Base-by-base conservation (phyloP, 75 land plant species). In the Picea sitchensis region DNA sequence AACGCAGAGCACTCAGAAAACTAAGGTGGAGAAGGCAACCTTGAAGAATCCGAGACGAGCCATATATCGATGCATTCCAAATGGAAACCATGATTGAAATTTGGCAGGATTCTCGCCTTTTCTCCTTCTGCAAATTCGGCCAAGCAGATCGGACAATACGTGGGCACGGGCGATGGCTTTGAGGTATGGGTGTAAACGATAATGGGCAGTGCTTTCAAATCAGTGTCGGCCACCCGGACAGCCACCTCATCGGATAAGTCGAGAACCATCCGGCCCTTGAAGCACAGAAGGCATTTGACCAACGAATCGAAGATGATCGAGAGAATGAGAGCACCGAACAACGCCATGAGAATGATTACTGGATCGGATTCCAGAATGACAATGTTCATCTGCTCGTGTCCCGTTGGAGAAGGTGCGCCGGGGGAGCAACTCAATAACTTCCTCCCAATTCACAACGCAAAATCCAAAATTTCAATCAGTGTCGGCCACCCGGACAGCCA, bases 341-440 rank as follows among this genome's bases (percentile, higher is more conserved):
- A 78, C 30, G 87, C 91, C 34, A 91, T 88, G 14, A 89, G 80
- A 60, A 92, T 88, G 64, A 92, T 82, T 61, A 92, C 90, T 82
- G 89, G 83, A 90, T 89, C 90, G 44, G 90, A 80, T 58, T 92
- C 91, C 76, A 89, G 85, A 26, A 69, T 85, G 18, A 86, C 75
- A 44, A n/a, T n/a, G n/a, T n/a, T n/a, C n/a, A n/a, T 84, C 87
- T 38, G 51, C 30, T 23, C 15, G 4, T 41, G 15, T 61, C 54
- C 36, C 21, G 51, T 7, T 30, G 7, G 2, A 15, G 51, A 2
- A 4, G 11, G 17, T 4, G 41, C 20, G 0, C 38, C 38, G 38
- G 47, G 47, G 5, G 6, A 1, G 6, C 3, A 47, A 47, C 0
- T 7, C 7, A 47, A 47, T 47, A 47, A 47, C 51, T 47, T 5